Evolutionary conservation across 148 eudicot species (phyloP).

Genomic region (Amaranthus hypochondriacus): DNA sequence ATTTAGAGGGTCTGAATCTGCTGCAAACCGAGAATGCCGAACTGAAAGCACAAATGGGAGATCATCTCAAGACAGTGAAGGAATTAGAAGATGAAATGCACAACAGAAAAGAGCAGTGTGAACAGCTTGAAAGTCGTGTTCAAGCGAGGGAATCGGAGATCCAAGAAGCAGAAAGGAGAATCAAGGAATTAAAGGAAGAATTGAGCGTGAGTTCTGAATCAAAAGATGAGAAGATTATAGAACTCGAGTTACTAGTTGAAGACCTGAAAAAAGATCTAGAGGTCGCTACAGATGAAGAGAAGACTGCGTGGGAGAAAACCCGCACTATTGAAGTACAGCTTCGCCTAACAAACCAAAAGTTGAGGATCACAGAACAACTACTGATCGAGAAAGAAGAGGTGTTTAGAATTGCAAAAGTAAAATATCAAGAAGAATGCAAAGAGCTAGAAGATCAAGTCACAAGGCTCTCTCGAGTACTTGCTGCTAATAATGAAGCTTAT

Average conservation of each 20-base stretch:
- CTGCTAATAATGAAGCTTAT: constrained; percentile 47
- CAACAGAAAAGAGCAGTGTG: constrained; percentile 24
- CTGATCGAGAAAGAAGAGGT: constrained; percentile 58
- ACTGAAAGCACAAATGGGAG: constrained; percentile 20
- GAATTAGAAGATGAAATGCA: constrained; percentile 26
- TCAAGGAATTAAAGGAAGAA: constrained; percentile 43
- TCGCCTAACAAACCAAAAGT: constrained; percentile 72
- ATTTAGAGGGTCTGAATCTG: constrained; percentile 15
- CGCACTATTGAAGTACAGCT: constrained; percentile 67
- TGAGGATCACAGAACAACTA: constrained; percentile 78
- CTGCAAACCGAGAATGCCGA: constrained; percentile 29
- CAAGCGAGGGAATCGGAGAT: constrained; percentile 40
- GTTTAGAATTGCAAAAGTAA: constrained; percentile 39
- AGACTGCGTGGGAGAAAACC: constrained; percentile 51
- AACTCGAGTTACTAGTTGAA: constrained; percentile 61
- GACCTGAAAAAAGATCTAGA: constrained; percentile 74
- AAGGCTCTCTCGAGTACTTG: constrained; percentile 34
- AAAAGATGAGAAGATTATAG: constrained; percentile 45
- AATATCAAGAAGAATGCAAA: constrained; percentile 44
- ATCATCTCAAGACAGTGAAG: constrained; percentile 12
- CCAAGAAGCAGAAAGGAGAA: constrained; percentile 39
- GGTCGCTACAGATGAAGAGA: constrained; percentile 61
- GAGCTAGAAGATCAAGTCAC: constrained; percentile 42
- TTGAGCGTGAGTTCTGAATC: constrained; percentile 33
- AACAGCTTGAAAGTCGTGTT: constrained; percentile 29